Base-by-base conservation (phyloP, 2,329 filamentous ascomycete genomes). In the Fusarium staphyleae region DNA sequence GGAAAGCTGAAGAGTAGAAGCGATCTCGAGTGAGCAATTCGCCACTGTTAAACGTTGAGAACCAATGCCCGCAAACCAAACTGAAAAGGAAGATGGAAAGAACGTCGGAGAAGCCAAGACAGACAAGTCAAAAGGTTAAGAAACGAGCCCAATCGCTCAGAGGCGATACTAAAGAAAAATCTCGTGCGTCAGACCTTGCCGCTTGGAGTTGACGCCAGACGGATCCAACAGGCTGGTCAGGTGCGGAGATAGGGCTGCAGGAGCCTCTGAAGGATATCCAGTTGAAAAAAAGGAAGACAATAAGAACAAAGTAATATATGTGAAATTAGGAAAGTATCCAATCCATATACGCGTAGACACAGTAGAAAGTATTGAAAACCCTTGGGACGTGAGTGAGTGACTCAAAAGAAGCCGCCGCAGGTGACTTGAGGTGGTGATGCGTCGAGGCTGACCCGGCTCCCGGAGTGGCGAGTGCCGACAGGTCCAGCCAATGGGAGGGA, bases 181-280 rank as follows among this genome's bases (percentile, higher is more conserved):
- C 34, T 24, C 41, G 36, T 50, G 57, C 48, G 57, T 62, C 49
- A 55, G 52, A 34, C 51, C 35, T 59, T 16, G 57, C 44, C 57
- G 48, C 53, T 46, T 55, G 37, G 33, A 30, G 15, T 35, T 18
- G 32, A 58, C 44, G 34, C 28, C 32, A 22, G 45, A 51, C 56
- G 41, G 22, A 29, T 15, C 40, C 29, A 57, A 50, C 34, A 28
- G 35, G 24, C 28, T 24, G 45, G 55, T 48, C 35, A 42, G 54
- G 32, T 52, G 54, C 49, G 45, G 53, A 59, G 57, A 62, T 45
- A 11, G 53, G 48, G 53, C 34, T 48, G 16, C 16, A 29, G 34
- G 36, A 44, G 48, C 53, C 35, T 28, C 42, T 30, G 9, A n/a
- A n/a, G 7, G 28, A 12, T 12, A n/a, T n/a, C 5, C 11, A n/a